Evolutionary conservation across 169 alveolate species (phyloP).

Genomic region (Plasmodium malariae): DNA sequence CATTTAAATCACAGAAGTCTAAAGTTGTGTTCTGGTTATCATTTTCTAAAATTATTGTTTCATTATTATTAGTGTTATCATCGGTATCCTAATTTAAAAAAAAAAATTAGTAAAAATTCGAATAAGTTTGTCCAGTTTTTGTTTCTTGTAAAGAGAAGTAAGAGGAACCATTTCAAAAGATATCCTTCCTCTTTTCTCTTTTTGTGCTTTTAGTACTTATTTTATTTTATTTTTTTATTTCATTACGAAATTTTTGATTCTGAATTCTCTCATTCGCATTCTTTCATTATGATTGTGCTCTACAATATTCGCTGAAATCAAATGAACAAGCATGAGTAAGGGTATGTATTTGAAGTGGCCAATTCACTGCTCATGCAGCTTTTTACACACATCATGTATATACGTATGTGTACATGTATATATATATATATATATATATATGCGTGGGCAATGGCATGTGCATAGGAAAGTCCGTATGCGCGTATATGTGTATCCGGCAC

Average conservation of each 20-base stretch:
- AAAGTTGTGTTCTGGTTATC: slow-evolving; percentile 23
- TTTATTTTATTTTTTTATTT: slow-evolving; percentile 11
- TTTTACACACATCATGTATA: not conserved
- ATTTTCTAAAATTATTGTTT: slow-evolving; percentile 36
- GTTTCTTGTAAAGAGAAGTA: not conserved
- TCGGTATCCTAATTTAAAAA: not conserved
- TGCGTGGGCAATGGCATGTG: too few relatives aligned
- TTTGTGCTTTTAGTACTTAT: slow-evolving; percentile 12
- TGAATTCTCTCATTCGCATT: slow-evolving; percentile 30
- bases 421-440: not conserved
- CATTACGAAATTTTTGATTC: slow-evolving; percentile 44
- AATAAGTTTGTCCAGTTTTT: too few relatives aligned
- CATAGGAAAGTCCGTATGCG: too few relatives aligned
- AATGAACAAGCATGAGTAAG: not conserved
- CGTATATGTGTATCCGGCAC: too few relatives aligned
- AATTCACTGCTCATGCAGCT: not conserved
- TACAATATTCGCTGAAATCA: slow-evolving; percentile 34
- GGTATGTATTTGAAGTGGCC: not conserved
- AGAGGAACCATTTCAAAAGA: not conserved
- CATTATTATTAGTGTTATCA: slow-evolving; percentile 6
- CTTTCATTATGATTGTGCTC: slow-evolving; percentile 63
- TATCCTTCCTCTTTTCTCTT: not conserved
- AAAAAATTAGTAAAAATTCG: too few relatives aligned
- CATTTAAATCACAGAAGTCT: slow-evolving; percentile 32
- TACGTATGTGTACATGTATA: not conserved